phyloP scores from a whole-genome alignment of 257 asterid genomes.

The Capsicum rhomboideum region DNA sequence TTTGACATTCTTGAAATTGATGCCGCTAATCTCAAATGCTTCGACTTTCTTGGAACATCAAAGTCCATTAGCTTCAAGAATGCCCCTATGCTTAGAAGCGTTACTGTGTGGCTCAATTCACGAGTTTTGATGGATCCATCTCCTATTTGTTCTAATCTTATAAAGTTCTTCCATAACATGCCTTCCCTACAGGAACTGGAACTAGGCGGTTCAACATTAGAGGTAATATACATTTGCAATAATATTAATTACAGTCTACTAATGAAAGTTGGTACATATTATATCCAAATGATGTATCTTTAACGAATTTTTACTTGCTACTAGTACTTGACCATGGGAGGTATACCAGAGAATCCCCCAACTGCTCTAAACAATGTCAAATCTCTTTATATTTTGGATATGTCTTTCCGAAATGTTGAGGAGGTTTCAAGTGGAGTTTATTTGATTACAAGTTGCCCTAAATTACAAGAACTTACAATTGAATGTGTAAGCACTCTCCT shows the following conservation, averaged over 20 bases:
- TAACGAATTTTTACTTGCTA: neutral
- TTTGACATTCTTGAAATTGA: slow-evolving; percentile 6
- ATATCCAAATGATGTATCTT: neutral
- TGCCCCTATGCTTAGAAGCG: neutral
- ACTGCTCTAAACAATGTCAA: neutral
- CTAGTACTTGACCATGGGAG: neutral
- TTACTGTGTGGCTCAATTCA: neutral
- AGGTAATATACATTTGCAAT: neutral
- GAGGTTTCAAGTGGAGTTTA: neutral
- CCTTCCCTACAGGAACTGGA: neutral
- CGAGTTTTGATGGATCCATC: neutral
- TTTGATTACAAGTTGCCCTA: neutral
- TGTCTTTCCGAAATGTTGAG: neutral
- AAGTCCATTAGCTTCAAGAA: slow-evolving; percentile 4
- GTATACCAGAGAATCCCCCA: neutral
- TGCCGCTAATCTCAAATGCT: neutral
- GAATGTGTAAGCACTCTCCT: neutral
- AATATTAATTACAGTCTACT: neutral
- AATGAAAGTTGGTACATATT: neutral
- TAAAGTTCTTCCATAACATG: neutral
- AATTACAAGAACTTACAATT: neutral
- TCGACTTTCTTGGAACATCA: slow-evolving; percentile 7
- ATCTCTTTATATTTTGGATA: neutral
- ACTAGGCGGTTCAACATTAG: neutral
- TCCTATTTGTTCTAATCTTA: neutral